Conservation (phyloP, 805 yeast species). For the Saturnispora sekii region DNA sequence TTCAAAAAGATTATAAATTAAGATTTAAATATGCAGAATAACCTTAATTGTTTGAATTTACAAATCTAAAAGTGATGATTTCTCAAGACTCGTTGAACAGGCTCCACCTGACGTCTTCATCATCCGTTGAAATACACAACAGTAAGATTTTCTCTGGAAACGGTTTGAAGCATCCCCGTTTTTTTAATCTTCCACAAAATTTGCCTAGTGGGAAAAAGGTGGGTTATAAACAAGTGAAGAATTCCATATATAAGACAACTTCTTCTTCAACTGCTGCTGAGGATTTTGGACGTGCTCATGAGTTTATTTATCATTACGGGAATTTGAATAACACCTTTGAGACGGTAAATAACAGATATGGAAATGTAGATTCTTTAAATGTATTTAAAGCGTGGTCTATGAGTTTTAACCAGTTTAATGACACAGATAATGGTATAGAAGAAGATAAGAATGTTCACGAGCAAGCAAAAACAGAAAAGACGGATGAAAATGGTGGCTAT, state of each 20-base stretch:
- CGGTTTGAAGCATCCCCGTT: conserved; percentile 12
- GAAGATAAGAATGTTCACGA: no score
- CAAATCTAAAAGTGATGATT: background rate
- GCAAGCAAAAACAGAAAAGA: no score
- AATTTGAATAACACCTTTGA: conserved; percentile 17
- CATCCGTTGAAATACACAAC: background rate
- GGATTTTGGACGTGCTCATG: conserved; percentile 13
- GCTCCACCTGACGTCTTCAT: background rate
- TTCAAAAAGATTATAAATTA: background rate
- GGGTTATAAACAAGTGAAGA: conserved; percentile 11
- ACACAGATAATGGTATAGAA: no score
- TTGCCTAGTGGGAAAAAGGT: conserved; percentile 10
- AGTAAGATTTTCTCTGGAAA: conserved; percentile 1
- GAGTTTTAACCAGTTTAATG: no score
- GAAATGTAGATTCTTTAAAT: conserved; percentile 15
- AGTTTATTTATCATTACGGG: conserved; percentile 11
- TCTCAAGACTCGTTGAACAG: background rate
- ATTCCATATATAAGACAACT: conserved; percentile 11
- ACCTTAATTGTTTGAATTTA: background rate
- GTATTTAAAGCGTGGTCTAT: conserved; percentile 2
- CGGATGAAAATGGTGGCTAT: no score
- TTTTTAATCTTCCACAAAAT: conserved; percentile 8
- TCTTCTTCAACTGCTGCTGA: conserved; percentile 8
- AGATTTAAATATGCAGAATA: background rate
- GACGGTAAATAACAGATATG: conserved; percentile 14